A percentile compares a stretch with the other conserved stretches of the same genome.
Evolutionary conservation across 2,329 filamentous ascomycete species (phyloP).

Genomic region (Aspergillus unguis): DNA sequence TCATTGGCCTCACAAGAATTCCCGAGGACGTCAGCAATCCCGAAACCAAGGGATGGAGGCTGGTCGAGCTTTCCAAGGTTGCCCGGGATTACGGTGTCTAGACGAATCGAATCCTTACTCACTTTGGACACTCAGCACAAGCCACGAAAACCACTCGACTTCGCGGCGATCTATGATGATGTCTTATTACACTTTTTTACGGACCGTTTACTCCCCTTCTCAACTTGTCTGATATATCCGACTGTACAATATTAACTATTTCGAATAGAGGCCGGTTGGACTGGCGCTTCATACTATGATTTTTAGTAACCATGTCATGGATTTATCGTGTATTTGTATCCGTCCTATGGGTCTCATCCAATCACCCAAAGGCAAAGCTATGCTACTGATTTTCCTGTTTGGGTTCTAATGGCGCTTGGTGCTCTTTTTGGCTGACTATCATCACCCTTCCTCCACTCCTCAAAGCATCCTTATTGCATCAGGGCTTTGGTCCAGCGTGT

Average conservation of each 20-base stretch:
- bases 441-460: slow-evolving; percentile 27
- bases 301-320: slow-evolving; percentile 23
- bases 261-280: slow-evolving; percentile 36
- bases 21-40: slow-evolving; percentile 96
- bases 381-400: background rate
- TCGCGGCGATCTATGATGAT: slow-evolving; percentile 15
- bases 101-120: slow-evolving; percentile 24
- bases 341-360: background rate
- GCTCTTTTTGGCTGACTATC: slow-evolving; percentile 16
- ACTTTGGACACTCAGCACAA: background rate
- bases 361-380: no score
- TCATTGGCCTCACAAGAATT: slow-evolving; percentile 89
- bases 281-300: slow-evolving; percentile 31
- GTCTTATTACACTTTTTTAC: background rate
- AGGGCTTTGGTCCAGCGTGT: slow-evolving; percentile 18
- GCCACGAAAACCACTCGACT: slow-evolving; percentile 6
- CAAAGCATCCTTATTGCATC: slow-evolving; percentile 26
- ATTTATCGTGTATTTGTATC: slow-evolving; percentile 17
- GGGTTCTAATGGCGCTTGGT: slow-evolving; percentile 20
- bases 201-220: slow-evolving; percentile 19
- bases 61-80: slow-evolving; percentile 99
- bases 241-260: slow-evolving; percentile 41
- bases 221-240: slow-evolving; percentile 29
- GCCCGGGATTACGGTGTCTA: slow-evolving; percentile 77
- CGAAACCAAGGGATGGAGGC: slow-evolving; percentile 91